Base-by-base conservation (phyloP, 2,329 filamentous ascomycete genomes). In the Fusarium sp. region DNA sequence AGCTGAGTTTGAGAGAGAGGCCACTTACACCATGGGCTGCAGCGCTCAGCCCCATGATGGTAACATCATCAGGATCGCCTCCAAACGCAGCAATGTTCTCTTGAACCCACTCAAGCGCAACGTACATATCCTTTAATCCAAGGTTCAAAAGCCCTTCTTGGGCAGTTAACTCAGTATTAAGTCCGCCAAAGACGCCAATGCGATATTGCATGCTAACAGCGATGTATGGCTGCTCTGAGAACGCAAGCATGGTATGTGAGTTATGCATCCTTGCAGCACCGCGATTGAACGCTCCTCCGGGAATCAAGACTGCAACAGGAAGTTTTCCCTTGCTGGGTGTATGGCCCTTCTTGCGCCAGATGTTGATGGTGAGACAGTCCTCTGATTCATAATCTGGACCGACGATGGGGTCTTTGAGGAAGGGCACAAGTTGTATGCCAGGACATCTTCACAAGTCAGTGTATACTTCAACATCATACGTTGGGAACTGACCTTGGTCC, bases 131-230 rank as follows among this genome's bases (percentile, higher is more conserved):
- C 45, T 82, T 82, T 15, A 88, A 76, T 0, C 88, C 88, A 17
- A 87, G 80, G 68, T 90, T 90, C 22, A 89, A 81, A 2, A 86
- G 65, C 0, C 86, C 88, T 57, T 86, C 85, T 29, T 86, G 84
- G 15, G 83, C 80, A 39, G 86, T 84, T 53, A 89, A 77, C 35
- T 80, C 77, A 12, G 84, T 88, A 15, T 86, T 85, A 13, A 92
- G 74, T 70, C 91, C 90, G 1, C 90, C 90, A 78, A 90, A 85
- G 7, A 86, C 86, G 14, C 85, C 84, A 55, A 90, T 83, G n/a
- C 88, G 77, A 29, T 80, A 80, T 71, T 84, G 83, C 75, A 87
- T 83, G 71, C 81, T 83, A 9, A 86, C 83, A 20, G 80, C 86
- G 44, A 88, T 84, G 58, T 87, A 84, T 0, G 86, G 84, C 54